These are phyloP conservation scores for Solanum megistacrolobum DNA, from an alignment of 257 asterid species.

Conservation along the genomic window DNA sequence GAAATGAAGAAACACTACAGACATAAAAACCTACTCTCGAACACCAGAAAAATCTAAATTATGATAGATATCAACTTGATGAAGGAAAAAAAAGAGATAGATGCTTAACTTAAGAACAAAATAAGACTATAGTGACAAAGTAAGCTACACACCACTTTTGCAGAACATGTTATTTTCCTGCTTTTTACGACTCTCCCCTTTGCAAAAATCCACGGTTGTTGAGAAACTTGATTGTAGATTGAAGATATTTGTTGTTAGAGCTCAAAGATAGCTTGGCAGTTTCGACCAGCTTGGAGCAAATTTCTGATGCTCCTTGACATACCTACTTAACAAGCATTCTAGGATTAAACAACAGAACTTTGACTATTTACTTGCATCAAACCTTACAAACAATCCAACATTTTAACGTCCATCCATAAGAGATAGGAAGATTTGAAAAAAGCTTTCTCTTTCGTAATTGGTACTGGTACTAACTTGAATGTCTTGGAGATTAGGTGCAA, in stretches of 20 bases:
- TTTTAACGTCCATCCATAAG: neutral
- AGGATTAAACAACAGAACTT: neutral
- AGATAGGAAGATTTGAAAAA: neutral
- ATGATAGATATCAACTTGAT: neutral
- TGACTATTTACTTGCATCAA: neutral
- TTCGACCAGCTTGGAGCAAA: slow-evolving; percentile 51
- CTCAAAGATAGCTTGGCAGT: slow-evolving; percentile 52
- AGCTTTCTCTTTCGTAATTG: neutral
- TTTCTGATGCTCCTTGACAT: slow-evolving; percentile 23
- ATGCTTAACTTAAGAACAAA: neutral
- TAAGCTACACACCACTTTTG: neutral
- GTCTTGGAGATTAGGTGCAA: neutral
- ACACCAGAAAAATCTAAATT: neutral
- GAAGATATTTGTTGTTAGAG: slow-evolving; percentile 38
- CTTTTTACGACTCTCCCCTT: neutral
- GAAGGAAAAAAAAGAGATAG: neutral
- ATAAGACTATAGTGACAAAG: neutral
- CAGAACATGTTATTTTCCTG: neutral
- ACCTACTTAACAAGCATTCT: slow-evolving; percentile 18
- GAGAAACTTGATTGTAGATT: slow-evolving; percentile 40
- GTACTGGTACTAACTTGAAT: neutral
- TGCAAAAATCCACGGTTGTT: neutral
- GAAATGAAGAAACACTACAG: neutral
- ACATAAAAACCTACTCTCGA: neutral
- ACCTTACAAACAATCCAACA: neutral